phyloP scores from a whole-genome alignment of 768 basidiomycete genomes.

The Collybia nuda region DNA sequence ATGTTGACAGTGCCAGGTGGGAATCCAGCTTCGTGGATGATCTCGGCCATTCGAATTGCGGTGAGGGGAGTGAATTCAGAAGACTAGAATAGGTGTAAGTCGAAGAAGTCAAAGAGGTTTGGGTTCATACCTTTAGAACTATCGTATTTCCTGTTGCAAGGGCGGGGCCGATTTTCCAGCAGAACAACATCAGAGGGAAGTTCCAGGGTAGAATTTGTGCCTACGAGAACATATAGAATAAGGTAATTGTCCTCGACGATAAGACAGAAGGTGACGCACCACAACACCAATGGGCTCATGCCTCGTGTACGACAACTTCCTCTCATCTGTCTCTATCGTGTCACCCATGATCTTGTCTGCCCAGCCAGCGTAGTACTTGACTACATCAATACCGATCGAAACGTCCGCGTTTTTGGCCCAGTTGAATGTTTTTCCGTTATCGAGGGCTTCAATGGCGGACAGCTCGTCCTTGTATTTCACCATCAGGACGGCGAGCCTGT shows the following conservation, averaged over 20 bases:
- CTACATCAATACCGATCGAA: constrained; percentile 27
- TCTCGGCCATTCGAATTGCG: constrained; percentile 53
- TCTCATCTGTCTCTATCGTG: constrained; percentile 2
- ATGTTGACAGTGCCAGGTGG: constrained; percentile 81
- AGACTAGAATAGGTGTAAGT: constrained; percentile 36
- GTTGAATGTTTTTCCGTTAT: constrained; percentile 38
- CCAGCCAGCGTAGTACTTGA: constrained; percentile 59
- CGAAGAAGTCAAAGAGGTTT: not conserved
- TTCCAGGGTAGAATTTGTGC: constrained; percentile 45
- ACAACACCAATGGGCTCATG: constrained; percentile 4
- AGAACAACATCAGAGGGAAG: constrained; percentile 59
- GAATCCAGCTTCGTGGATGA: constrained; percentile 73
- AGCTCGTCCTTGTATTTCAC: constrained; percentile 45
- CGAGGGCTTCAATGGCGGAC: constrained; percentile 49
- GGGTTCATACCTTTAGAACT: constrained; percentile 51
- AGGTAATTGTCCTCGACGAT: too few relatives aligned
- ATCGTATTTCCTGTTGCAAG: constrained; percentile 81
- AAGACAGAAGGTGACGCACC: not conserved
- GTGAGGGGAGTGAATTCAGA: constrained; percentile 79
- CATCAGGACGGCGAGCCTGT: constrained; percentile 52
- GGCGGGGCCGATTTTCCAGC: constrained; percentile 82
- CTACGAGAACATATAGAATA: constrained; percentile 25
- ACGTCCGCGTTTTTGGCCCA: constrained; percentile 23
- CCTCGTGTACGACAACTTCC: not conserved
- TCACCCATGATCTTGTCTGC: constrained; percentile 41